These are phyloP conservation scores for Punica granatum DNA, from an alignment of 345 rosid species.

Conservation along the genomic window DNA sequence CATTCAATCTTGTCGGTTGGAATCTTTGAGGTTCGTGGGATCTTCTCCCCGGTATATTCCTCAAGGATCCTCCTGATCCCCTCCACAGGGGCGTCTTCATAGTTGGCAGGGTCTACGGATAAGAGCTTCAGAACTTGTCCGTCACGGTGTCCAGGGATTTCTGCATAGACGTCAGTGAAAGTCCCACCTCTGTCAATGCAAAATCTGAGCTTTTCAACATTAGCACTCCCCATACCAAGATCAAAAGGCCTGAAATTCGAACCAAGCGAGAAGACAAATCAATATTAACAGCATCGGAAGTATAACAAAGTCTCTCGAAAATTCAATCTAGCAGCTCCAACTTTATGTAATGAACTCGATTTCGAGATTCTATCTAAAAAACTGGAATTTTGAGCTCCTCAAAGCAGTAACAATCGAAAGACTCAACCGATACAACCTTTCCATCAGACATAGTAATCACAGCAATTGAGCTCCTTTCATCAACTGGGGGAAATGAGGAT, in stretches of 20 bases:
- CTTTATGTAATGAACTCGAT: neutral
- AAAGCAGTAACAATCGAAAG: neutral
- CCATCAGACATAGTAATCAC: neutral
- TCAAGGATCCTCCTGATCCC: conserved; percentile 89
- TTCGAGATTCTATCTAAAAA: neutral
- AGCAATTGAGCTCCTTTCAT: neutral
- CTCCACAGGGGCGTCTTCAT: conserved; percentile 95
- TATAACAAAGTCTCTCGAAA: neutral
- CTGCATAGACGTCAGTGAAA: conserved; percentile 94
- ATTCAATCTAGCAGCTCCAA: neutral
- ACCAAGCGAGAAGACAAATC: neutral
- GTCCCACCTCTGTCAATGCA: conserved; percentile 97
- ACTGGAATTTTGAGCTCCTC: neutral
- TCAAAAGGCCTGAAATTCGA: conserved; percentile 1
- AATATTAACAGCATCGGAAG: neutral
- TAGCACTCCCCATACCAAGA: conserved; percentile 35
- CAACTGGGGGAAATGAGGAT: too few species aligned
- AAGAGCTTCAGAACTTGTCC: conserved; percentile 79
- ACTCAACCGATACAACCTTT: neutral
- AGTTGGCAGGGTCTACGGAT: conserved; percentile 90
- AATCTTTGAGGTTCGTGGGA: conserved; percentile 61
- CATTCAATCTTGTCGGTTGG: conserved; percentile 90
- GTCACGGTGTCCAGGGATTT: conserved; percentile 64
- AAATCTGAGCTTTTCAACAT: conserved; percentile 58
- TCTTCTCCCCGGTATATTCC: conserved; percentile 58